phyloP scores from a whole-genome alignment of 805 yeast genomes.

The Nadsonia fulvescens region DNA sequence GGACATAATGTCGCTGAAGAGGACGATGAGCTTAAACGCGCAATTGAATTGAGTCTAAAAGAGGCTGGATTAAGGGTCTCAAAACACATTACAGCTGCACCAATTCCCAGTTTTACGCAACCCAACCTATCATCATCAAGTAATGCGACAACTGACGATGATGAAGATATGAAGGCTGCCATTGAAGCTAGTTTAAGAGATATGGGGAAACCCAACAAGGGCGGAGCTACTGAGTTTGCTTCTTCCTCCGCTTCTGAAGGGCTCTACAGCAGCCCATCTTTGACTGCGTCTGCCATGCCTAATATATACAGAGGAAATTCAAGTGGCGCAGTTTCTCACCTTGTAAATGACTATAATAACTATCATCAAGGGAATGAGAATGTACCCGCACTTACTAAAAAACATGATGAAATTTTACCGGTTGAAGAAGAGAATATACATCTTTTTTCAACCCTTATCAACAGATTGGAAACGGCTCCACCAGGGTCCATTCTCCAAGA shows the following conservation, averaged over 20 bases:
- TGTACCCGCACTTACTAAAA: too few species aligned
- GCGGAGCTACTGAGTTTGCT: slow-evolving; percentile 2
- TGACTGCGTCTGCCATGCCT: too few species aligned
- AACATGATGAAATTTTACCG: slow-evolving; percentile 25
- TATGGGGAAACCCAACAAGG: slow-evolving; percentile 22
- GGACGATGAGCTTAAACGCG: slow-evolving; percentile 57
- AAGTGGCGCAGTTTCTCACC: too few species aligned
- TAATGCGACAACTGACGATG: slow-evolving; percentile 25
- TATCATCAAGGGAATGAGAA: too few species aligned
- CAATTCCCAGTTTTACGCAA: slow-evolving; percentile 14
- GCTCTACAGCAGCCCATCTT: too few species aligned
- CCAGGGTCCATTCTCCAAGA: slow-evolving; percentile 27
- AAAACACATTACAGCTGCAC: slow-evolving; percentile 9
- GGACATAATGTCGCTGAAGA: slow-evolving; percentile 28
- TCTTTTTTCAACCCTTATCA: slow-evolving; percentile 50
- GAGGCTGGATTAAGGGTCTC: slow-evolving; percentile 33
- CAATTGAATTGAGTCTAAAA: slow-evolving; percentile 59
- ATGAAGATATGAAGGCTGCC: slow-evolving; percentile 83
- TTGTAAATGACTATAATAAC: too few species aligned
- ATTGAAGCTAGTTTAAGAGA: slow-evolving; percentile 81
- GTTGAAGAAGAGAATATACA: slow-evolving; percentile 55
- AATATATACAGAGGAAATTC: too few species aligned
- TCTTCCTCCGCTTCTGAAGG: slow-evolving; percentile 1
- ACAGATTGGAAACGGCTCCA: slow-evolving; percentile 30
- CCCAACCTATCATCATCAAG: slow-evolving; percentile 3